A percentile compares a stretch with the other conserved stretches of the same genome.
These are phyloP conservation scores for Chrysoporthe deuterocubensis DNA, from an alignment of 2,329 filamentous ascomycete genomes.

Conservation along the genomic window DNA sequence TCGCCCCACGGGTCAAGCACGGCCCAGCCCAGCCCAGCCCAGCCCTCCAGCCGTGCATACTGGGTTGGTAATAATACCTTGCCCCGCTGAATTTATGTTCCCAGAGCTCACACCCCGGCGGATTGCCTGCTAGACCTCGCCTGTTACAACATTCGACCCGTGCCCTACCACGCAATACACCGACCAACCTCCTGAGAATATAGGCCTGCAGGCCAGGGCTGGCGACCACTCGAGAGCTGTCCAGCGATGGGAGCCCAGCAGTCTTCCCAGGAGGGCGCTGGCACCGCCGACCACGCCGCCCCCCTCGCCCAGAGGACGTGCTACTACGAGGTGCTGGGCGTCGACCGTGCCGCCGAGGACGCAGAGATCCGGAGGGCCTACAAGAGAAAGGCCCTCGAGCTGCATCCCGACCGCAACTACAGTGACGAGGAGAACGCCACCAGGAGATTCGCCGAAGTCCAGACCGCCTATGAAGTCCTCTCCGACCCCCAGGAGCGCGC, in stretches of 20 bases:
- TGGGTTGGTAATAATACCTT: no score
- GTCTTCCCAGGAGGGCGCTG: conserved; percentile 45
- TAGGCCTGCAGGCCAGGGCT: background rate
- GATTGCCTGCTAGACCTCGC: background rate
- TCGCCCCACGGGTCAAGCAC: no score
- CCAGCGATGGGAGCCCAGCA: conserved; percentile 60
- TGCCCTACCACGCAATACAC: no score
- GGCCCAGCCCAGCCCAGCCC: no score
- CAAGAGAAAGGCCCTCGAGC: conserved; percentile 83
- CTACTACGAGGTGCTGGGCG: conserved; percentile 83
- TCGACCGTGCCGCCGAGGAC: conserved; percentile 74
- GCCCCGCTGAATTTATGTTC: background rate
- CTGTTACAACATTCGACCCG: no score
- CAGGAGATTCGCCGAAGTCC: conserved; percentile 84
- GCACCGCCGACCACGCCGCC: conserved; percentile 35
- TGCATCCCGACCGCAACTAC: conserved; percentile 94
- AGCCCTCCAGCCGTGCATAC: no score
- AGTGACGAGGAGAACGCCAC: conserved; percentile 85
- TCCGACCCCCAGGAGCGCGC: conserved; percentile 93
- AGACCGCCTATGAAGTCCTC: conserved; percentile 92
- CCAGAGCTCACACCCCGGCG: background rate
- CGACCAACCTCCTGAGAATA: background rate
- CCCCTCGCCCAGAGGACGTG: conserved; percentile 62
- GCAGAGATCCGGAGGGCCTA: conserved; percentile 98
- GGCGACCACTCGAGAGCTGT: background rate